These are phyloP conservation scores for Daldinia grandis DNA, from an alignment of 495 filamentous ascomycete species.

Conservation along the genomic window DNA sequence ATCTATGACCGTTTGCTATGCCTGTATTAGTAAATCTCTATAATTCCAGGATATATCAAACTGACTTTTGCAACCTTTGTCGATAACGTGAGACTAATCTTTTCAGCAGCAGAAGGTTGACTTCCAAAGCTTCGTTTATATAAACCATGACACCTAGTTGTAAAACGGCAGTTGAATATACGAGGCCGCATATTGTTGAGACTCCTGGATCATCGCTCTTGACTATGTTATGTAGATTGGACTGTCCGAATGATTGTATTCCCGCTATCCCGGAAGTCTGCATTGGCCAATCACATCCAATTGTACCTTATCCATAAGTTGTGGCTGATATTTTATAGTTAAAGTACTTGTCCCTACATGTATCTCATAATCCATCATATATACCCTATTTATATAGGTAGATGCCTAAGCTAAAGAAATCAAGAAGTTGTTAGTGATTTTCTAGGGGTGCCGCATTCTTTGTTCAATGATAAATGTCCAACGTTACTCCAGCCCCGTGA, in stretches of 20 bases:
- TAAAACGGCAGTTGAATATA: conserved; percentile 12
- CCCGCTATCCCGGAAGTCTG: background rate
- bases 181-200: conserved; percentile 26
- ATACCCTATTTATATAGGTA: too few species aligned
- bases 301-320: conserved; percentile 11
- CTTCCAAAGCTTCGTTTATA: conserved; percentile 13
- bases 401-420: background rate
- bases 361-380: background rate
- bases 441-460: background rate
- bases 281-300: conserved; percentile 8
- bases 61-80: conserved; percentile 34
- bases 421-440: background rate
- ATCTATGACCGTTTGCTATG: conserved; percentile 20
- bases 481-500: background rate
- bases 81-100: conserved; percentile 30
- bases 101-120: conserved; percentile 18
- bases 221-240: background rate
- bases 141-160: conserved; percentile 12
- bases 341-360: background rate
- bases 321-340: conserved; percentile 3
- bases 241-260: too few species aligned
- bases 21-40: background rate
- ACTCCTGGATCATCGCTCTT: background rate
- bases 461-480: background rate
- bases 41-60: background rate